Percentiles rank a stretch among this genome's conserved stretches.
phyloP scores from a whole-genome alignment of 164 flowering plant genomes.

The Magnolia sinica region DNA sequence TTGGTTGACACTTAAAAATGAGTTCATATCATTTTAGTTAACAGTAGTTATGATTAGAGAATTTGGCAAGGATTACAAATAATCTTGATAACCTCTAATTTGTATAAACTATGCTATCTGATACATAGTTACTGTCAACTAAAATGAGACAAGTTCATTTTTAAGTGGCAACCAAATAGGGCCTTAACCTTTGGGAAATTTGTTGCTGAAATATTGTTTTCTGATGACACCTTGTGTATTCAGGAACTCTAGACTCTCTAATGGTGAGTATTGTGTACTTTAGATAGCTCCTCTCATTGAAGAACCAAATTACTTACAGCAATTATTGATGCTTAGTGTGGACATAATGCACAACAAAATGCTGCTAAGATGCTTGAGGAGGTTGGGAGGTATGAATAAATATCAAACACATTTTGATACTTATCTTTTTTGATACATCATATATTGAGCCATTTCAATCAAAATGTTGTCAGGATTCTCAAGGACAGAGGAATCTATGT shows the following conservation, averaged over 20 bases:
- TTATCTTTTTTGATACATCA: conserved; percentile 29
- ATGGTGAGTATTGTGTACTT: conserved; percentile 57
- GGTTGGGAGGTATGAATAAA: conserved; percentile 54
- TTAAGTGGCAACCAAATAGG: not conserved
- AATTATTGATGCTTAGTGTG: conserved; percentile 52
- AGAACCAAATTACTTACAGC: conserved; percentile 12
- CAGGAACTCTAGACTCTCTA: conserved; percentile 87
- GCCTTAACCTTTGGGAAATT: not conserved
- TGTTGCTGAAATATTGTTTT: conserved; percentile 11
- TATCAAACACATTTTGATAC: conserved; percentile 1
- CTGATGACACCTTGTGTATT: conserved; percentile 14
- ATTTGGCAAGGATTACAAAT: not conserved
- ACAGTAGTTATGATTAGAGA: not conserved
- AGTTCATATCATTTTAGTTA: not conserved
- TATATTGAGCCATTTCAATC: conserved; percentile 64
- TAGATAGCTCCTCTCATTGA: conserved; percentile 9
- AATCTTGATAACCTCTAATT: not conserved
- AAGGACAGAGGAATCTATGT: conserved; percentile 75
- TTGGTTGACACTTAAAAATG: not conserved
- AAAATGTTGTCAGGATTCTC: conserved; percentile 83
- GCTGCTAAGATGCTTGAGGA: conserved; percentile 71
- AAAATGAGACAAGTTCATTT: conserved; percentile 49
- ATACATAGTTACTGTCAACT: conserved; percentile 42
- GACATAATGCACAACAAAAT: conserved; percentile 54
- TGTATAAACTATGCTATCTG: too few species aligned